phyloP scores from a whole-genome alignment of 148 eudicot species.

The Chenopodium formosanum region DNA sequence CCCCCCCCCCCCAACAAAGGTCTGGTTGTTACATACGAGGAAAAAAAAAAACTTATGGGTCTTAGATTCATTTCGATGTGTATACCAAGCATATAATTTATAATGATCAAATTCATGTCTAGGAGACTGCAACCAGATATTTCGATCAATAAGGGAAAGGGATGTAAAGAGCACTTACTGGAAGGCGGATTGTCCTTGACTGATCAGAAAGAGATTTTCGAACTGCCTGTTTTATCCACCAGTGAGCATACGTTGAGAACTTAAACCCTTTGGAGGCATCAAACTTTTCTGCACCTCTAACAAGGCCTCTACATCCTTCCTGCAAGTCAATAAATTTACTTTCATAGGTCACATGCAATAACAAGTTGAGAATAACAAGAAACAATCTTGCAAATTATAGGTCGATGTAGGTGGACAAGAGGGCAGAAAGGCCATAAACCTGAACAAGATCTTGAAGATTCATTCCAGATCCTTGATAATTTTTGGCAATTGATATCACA shows the following conservation, averaged over 20 bases:
- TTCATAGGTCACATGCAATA: neutral
- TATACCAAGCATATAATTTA: too few species aligned
- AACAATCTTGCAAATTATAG: neutral
- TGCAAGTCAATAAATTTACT: slow-evolving; percentile 28
- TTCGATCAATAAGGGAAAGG: neutral
- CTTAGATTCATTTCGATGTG: too few species aligned
- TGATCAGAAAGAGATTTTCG: slow-evolving; percentile 82
- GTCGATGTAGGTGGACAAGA: neutral
- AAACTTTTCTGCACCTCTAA: slow-evolving; percentile 88
- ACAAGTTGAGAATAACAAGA: neutral
- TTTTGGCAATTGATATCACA: slow-evolving; percentile 91
- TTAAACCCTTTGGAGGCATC: slow-evolving; percentile 94
- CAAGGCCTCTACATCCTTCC: slow-evolving; percentile 95
- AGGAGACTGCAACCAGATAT: neutral
- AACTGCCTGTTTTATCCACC: slow-evolving; percentile 99
- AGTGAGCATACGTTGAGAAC: slow-evolving; percentile 96
- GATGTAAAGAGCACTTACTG: slow-evolving; percentile 43
- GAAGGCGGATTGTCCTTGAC: slow-evolving; percentile 79
- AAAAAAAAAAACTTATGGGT: too few species aligned
- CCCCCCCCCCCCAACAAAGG: too few species aligned
- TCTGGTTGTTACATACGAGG: too few species aligned
- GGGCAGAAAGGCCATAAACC: slow-evolving; percentile 49
- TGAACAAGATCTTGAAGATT: slow-evolving; percentile 92
- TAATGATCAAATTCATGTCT: too few species aligned
- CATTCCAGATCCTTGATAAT: slow-evolving; percentile 81